Evolutionary conservation across 192 early-diverging fungal genomes (phyloP).

Genomic region (Linnemannia elongata): DNA sequence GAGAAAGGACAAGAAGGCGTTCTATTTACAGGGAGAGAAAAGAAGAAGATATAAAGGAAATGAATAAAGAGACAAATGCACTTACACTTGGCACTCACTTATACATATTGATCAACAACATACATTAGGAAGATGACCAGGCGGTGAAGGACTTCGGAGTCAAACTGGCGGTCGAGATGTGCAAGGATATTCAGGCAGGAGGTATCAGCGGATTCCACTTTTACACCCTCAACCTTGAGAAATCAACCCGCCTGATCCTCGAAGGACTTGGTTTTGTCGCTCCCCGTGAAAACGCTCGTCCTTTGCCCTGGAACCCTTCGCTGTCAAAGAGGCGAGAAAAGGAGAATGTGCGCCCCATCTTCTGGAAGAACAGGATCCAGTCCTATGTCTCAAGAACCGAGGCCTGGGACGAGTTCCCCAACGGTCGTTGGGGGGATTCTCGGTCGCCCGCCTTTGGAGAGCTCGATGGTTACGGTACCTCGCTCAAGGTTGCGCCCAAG

Average conservation of each 20-base stretch:
- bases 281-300: conserved; percentile 73
- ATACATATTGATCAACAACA: neutral
- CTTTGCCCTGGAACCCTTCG: conserved; percentile 84
- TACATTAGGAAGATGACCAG: conserved; percentile 84
- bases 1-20: too few species aligned
- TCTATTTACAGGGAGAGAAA: too few species aligned
- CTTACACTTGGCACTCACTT: neutral
- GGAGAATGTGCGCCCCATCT: conserved; percentile 98
- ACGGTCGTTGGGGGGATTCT: conserved; percentile 98
- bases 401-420: conserved; percentile 96
- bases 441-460: conserved; percentile 84
- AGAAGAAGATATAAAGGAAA: too few species aligned
- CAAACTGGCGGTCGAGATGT: conserved; percentile 82
- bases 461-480: conserved; percentile 79
- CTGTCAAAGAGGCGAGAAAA: conserved; percentile 79
- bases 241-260: conserved; percentile 85
- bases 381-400: conserved; percentile 93
- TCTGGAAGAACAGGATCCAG: conserved; percentile 96
- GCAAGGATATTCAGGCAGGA: conserved; percentile 66
- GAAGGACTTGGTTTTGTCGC: conserved; percentile 79
- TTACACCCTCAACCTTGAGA: conserved; percentile 95
- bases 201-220: conserved; percentile 88
- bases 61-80: too few species aligned
- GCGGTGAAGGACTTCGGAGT: conserved; percentile 97
- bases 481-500: conserved; percentile 76